Conservation (phyloP, 768 basidiomycete genomes). For the Daedaleopsis sinensis region DNA sequence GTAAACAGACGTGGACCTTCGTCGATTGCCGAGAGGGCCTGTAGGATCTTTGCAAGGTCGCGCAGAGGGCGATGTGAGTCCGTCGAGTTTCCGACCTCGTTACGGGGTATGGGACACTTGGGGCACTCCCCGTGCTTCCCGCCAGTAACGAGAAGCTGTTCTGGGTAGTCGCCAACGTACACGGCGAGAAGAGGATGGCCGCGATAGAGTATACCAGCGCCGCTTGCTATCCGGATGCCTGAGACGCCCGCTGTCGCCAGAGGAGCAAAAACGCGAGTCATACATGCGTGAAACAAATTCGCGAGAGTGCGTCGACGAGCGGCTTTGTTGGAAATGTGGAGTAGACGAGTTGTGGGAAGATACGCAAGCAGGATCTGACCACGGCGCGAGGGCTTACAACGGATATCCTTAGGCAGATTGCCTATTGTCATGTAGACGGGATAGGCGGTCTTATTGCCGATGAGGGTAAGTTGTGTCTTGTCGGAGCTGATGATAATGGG, state of each 20-base stretch:
- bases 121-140: constrained; percentile 24
- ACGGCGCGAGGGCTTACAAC: constrained; percentile 24
- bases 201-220: constrained; percentile 23
- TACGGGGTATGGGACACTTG: constrained; percentile 10
- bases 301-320: constrained; percentile 20
- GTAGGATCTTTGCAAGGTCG: constrained; percentile 3
- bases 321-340: constrained; percentile 21
- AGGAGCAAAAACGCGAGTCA: constrained; percentile 19
- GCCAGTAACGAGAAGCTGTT: constrained; percentile 26
- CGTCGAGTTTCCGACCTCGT: constrained; percentile 10
- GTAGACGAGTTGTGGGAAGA: constrained; percentile 24
- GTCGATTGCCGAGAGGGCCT: constrained; percentile 3
- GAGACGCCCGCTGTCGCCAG: constrained; percentile 11
- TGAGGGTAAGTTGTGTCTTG: constrained; percentile 27
- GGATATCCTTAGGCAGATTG: constrained; percentile 29
- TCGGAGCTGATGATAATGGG: constrained; percentile 28
- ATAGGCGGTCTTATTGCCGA: constrained; percentile 26
- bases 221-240: constrained; percentile 22
- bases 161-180: constrained; percentile 28
- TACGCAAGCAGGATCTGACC: constrained; percentile 31
- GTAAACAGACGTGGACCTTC: constrained; percentile 2
- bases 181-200: constrained; percentile 28
- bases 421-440: constrained; percentile 32
- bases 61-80: neutral
- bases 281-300: constrained; percentile 29